Evolutionary conservation across 1,284 basidiomycete genomes (phyloP).

Genomic region (Naganishia cerealis): DNA sequence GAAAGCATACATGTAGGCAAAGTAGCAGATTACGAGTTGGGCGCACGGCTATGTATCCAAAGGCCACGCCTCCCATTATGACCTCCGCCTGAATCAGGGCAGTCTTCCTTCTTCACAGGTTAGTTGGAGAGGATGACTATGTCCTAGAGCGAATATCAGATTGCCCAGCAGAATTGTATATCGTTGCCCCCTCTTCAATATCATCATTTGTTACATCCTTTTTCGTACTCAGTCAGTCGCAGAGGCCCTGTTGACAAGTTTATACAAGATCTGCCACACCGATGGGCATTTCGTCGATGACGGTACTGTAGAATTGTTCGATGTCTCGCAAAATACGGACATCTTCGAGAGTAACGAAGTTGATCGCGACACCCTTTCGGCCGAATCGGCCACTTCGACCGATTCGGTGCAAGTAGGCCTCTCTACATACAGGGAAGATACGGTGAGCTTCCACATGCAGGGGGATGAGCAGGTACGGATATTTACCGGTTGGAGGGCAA

Average conservation of each 20-base stretch:
- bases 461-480: conserved; percentile 54
- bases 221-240: background rate
- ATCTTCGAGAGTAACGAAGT: conserved; percentile 70
- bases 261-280: conserved; percentile 32
- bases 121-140: background rate
- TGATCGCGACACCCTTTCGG: conserved; percentile 72
- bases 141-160: background rate
- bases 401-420: conserved; percentile 98
- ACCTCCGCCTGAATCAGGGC: too few species aligned
- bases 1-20: too few species aligned
- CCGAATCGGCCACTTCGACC: conserved; percentile 94
- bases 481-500: conserved; percentile 66
- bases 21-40: too few species aligned
- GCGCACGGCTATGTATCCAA: too few species aligned
- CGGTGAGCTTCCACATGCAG: conserved; percentile 50
- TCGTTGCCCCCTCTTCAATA: background rate
- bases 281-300: conserved; percentile 33
- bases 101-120: background rate
- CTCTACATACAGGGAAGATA: conserved; percentile 65
- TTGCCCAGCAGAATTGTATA: background rate
- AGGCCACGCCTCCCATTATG: too few species aligned
- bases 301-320: conserved; percentile 59
- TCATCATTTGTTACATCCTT: background rate
- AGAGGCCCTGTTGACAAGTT: background rate
- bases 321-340: conserved; percentile 87